phyloP scores from a whole-genome alignment of 2,329 filamentous ascomycete genomes.

The Alternaria triticimaculans region DNA sequence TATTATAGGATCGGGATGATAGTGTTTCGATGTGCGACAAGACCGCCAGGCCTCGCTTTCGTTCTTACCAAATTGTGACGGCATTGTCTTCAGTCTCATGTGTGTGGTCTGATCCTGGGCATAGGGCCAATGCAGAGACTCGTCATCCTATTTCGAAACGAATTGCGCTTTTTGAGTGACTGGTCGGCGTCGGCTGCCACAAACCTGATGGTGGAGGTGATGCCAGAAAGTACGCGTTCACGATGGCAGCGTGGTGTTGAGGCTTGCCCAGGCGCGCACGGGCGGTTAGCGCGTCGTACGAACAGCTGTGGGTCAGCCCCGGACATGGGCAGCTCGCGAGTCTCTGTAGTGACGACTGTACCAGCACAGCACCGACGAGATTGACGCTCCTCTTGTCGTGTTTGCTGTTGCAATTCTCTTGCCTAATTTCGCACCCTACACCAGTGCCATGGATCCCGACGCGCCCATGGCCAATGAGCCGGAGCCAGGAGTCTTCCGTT shows the following conservation, averaged over 20 bases:
- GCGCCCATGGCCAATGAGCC: constrained; percentile 29
- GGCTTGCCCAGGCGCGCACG: constrained; percentile 8
- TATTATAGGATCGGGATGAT: neutral
- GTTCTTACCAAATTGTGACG: neutral
- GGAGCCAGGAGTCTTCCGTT: constrained; percentile 69
- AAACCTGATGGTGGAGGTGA: neutral
- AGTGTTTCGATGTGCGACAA: neutral
- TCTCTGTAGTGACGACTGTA: neutral
- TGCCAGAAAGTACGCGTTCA: neutral
- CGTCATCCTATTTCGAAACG: neutral
- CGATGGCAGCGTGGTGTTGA: constrained; percentile 2
- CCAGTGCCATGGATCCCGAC: constrained; percentile 40
- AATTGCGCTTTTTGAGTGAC: neutral
- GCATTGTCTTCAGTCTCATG: neutral
- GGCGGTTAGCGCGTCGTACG: constrained; percentile 2
- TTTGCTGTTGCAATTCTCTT: neutral
- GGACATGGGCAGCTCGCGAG: neutral
- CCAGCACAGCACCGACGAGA: neutral
- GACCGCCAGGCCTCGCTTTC: neutral
- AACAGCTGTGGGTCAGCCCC: neutral
- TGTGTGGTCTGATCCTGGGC: neutral
- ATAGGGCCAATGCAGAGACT: neutral
- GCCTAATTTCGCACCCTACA: neutral
- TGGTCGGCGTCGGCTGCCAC: neutral
- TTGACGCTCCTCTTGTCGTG: neutral